phyloP scores from a whole-genome alignment of 192 early-diverging fungal species.

The Coemansia javaensis region DNA sequence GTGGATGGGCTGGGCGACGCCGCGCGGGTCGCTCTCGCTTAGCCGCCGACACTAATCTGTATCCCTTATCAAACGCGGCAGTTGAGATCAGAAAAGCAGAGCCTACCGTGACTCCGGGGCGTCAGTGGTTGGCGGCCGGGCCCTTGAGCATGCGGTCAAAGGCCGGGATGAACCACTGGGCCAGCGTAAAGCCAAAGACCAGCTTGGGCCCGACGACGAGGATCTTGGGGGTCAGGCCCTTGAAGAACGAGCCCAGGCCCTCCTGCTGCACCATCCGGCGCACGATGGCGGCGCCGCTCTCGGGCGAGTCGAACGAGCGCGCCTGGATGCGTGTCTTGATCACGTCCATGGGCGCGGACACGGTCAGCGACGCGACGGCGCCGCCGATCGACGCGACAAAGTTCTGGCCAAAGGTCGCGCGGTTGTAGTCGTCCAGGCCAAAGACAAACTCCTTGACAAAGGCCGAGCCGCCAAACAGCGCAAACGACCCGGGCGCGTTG shows the following conservation, averaged over 20 bases:
- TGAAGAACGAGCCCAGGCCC: slow-evolving; percentile 92
- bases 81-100: background rate
- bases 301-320: slow-evolving; percentile 79
- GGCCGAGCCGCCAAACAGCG: slow-evolving; percentile 89
- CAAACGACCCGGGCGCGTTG: slow-evolving; percentile 98
- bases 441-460: slow-evolving; percentile 93
- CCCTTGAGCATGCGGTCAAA: slow-evolving; percentile 45
- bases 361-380: slow-evolving; percentile 87
- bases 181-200: slow-evolving; percentile 95
- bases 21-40: slow-evolving; percentile 32
- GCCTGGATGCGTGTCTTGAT: slow-evolving; percentile 99
- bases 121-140: background rate
- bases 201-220: slow-evolving; percentile 93
- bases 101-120: too few species aligned
- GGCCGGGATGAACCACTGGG: slow-evolving; percentile 86
- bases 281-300: slow-evolving; percentile 83
- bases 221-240: slow-evolving; percentile 86
- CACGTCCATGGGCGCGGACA: slow-evolving; percentile 95
- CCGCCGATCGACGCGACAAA: slow-evolving; percentile 95
- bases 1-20: slow-evolving; percentile 38
- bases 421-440: slow-evolving; percentile 81
- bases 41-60: background rate
- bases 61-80: background rate
- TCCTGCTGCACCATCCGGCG: slow-evolving; percentile 87
- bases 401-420: slow-evolving; percentile 99